A percentile compares a stretch with the other conserved stretches of the same genome.
phyloP scores from a whole-genome alignment of 176 grass and related monocot genomes.

The Hordeum vulgare region MorexV3_pseudomolecules_assembly NC_058521.1:558718884-558719383 shows the following conservation, averaged over 20 bases:
- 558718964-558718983: slow-evolving; percentile 49
- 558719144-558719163: slow-evolving; percentile 44
- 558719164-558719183: slow-evolving; percentile 44
- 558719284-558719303: slow-evolving; percentile 32
- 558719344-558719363: background rate
- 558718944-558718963: slow-evolving; percentile 30
- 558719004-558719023: slow-evolving; percentile 26
- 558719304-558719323: background rate
- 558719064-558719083: slow-evolving; percentile 49
- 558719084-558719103: slow-evolving; percentile 31
- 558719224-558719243: slow-evolving; percentile 29
- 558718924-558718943: slow-evolving; percentile 41
- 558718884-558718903: slow-evolving; percentile 29
- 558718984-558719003: slow-evolving; percentile 49
- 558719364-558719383: background rate
- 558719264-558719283: slow-evolving; percentile 29
- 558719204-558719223: slow-evolving; percentile 35
- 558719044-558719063: slow-evolving; percentile 22
- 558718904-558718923: slow-evolving; percentile 29
- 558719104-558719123: slow-evolving; percentile 34
- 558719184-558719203: slow-evolving; percentile 36
- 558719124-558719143: slow-evolving; percentile 38
- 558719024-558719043: slow-evolving; percentile 46
- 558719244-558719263: slow-evolving; percentile 41
- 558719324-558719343: background rate